phyloP scores from a whole-genome alignment of 2,329 filamentous ascomycete genomes.

The Microsporum ferrugineum region DNA sequence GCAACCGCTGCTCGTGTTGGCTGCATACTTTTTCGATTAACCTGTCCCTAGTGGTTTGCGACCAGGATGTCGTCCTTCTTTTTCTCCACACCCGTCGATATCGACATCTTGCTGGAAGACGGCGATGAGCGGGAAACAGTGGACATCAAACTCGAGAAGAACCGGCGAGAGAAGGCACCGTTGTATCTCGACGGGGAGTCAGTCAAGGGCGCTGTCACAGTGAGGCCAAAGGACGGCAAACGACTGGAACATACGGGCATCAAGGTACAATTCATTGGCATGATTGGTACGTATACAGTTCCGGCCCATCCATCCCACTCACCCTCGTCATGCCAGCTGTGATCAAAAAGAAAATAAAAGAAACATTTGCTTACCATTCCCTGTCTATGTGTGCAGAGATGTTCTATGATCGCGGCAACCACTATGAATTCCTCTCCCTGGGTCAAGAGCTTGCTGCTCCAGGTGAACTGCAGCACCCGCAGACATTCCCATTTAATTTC shows the following conservation, averaged over 20 bases:
- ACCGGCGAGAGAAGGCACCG: slow-evolving; percentile 88
- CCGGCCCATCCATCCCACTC: neutral
- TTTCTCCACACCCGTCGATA: slow-evolving; percentile 96
- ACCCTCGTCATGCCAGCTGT: neutral
- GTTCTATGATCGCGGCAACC: slow-evolving; percentile 99
- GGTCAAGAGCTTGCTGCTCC: slow-evolving; percentile 94
- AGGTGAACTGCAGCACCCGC: slow-evolving; percentile 94
- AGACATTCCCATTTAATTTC: slow-evolving; percentile 99
- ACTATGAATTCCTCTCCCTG: slow-evolving; percentile 96
- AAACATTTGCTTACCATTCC: neutral
- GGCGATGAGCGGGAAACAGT: slow-evolving; percentile 89
- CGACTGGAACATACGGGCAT: slow-evolving; percentile 95
- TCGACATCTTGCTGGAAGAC: slow-evolving; percentile 95
- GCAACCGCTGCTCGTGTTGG: neutral
- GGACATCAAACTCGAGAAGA: slow-evolving; percentile 97
- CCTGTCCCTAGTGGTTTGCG: neutral
- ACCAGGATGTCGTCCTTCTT: slow-evolving; percentile 85
- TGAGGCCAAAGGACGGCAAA: slow-evolving; percentile 96
- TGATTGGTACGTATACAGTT: slow-evolving; percentile 56
- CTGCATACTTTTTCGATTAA: neutral
- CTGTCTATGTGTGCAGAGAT: slow-evolving; percentile 54
- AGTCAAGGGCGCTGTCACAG: slow-evolving; percentile 89
- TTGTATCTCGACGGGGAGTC: slow-evolving; percentile 98
- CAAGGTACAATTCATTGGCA: slow-evolving; percentile 99
- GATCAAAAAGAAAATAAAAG: neutral